Evolutionary conservation across 768 basidiomycete genomes (phyloP), one percentile per base, ranked within the genome.

Genomic region (Gymnopilus junonius): DNA sequence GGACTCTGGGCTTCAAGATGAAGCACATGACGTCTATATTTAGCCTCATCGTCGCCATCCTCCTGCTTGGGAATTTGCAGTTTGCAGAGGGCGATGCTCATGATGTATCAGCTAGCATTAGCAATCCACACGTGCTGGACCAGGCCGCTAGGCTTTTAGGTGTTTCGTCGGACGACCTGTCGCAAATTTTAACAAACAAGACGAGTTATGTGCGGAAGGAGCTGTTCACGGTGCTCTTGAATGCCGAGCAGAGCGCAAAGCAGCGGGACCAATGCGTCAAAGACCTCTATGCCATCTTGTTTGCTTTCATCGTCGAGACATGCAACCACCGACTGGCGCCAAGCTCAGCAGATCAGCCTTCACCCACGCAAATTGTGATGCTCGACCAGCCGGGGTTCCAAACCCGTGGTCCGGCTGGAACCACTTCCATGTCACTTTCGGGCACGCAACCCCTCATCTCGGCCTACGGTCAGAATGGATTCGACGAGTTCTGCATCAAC

Each of bases 131-230:
- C 3, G 90, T 93, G 1, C 83, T 97, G 8, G 90, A 91, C 29
- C 90, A 89, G 23, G 86, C 85, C 2, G 85, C 93, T 4, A 81
- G 85, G 25, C 78, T 94, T 25, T 81, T 97, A n/a, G 93, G 94
- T 34, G 85, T 95, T 14, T 63, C 83, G 0, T 65, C 89, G 0
- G 95, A 96, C 15, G 94, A 95, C n/a, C 85, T 97, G 37, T 82
- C 82, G 29, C 87, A 90, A 69, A 82, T 89, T 17, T 80, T 97
- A 58, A 94, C 92, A 12, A 94, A 93, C 75, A 90, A 87, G 80
- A 93, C 94, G n/a, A 90, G 85, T 65, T 97, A 94, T 73, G 91
- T 96, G 54, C 85, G 90, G 58, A 93, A 93, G 77, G 95, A 97
- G 70, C 77, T 95, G 2, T 93, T 89, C 71, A 94, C 91, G 0